Base-by-base conservation (phyloP, 1,284 basidiomycete species). In the Peniophora sp. region DNA sequence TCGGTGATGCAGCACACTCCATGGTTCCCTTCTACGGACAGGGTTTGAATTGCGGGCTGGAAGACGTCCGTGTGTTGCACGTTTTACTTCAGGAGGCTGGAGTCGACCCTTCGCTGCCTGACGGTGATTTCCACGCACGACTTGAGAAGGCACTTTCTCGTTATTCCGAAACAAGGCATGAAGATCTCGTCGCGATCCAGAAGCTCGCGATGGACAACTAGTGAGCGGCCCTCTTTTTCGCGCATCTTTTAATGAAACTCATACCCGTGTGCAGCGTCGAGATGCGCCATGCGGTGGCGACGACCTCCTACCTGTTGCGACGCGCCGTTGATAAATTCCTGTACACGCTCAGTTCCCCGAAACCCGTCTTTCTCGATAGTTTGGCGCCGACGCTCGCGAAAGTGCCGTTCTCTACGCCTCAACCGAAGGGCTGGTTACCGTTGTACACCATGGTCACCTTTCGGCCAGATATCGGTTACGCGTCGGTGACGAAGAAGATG, bases 21-120 rank as follows among this genome's bases (percentile, higher is more conserved):
- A 97, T 97, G 93, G 91, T 95, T 22, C 96, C 96, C 47, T 99
- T 99, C 72, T 99, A 96, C 67, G 96, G 94, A 20, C 96, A 99
- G 74, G 96, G 96, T 17, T 78, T 99, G 58, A 99, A 99, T 65
- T 97, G 95, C 64, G 96, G 96, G 10, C 79, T 99, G 51, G 96
- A 99, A 71, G 96, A 99, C 67, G 94, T 99, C 53, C 83, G 96
- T 55, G 83, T 98, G 47, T 77, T 99, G 56, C 80, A 84, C 53
- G 76, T 83, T 27, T 71, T 93, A 51, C 75, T 98, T 58, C 79
- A 83, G 52, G 75, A 81, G 53, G 81, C 86, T 63, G 73, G 74
- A 17, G 84, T 93, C 52, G 68, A 77, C 54, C 61, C 70, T 14
- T 58, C 65, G 63, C 60, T 55, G 53, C 61, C 58, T 41, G 54